Percentiles rank a stretch among this genome's conserved stretches.
phyloP scores from a whole-genome alignment of 2,329 filamentous ascomycete genomes.

The Aspergillus tanneri region DNA sequence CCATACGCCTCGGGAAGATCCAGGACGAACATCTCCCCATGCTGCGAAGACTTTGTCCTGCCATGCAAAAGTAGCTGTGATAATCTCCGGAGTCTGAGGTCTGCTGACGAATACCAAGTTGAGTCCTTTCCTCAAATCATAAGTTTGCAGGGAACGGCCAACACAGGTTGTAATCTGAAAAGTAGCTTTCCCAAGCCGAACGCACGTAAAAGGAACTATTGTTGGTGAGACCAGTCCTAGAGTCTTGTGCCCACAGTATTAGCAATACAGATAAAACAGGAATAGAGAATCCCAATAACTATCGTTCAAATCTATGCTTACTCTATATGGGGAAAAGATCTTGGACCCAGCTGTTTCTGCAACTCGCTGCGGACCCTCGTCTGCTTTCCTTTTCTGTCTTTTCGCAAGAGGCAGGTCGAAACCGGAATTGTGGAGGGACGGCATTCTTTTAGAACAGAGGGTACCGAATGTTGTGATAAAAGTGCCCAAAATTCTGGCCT shows the following conservation, averaged over 20 bases:
- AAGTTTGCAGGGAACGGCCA: conserved; percentile 87
- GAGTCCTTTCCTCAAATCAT: conserved; percentile 85
- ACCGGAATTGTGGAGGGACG: conserved; percentile 50
- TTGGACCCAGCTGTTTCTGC: conserved; percentile 59
- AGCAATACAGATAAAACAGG: conserved; percentile 1
- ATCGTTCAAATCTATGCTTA: conserved; percentile 49
- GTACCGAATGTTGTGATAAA: too few species aligned
- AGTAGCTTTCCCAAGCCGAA: conserved; percentile 87
- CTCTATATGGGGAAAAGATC: conserved; percentile 91
- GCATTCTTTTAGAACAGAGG: too few species aligned
- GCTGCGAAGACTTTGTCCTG: conserved; percentile 85
- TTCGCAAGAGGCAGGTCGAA: conserved; percentile 67
- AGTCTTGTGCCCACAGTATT: conserved; percentile 57
- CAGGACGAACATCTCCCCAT: conserved; percentile 65
- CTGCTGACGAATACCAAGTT: conserved; percentile 91
- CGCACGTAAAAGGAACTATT: conserved; percentile 80
- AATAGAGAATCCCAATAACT: neutral
- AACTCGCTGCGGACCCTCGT: conserved; percentile 44
- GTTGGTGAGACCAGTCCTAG: conserved; percentile 92
- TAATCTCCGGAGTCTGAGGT: conserved; percentile 79
- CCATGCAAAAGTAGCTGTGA: conserved; percentile 85
- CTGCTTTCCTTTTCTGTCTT: conserved; percentile 63
- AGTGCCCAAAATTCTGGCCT: too few species aligned
- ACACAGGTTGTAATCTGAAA: conserved; percentile 98
- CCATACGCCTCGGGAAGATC: conserved; percentile 67